Evolutionary conservation across 2,329 filamentous ascomycete species (phyloP).

Genomic region (Lizonia empirigonia): DNA sequence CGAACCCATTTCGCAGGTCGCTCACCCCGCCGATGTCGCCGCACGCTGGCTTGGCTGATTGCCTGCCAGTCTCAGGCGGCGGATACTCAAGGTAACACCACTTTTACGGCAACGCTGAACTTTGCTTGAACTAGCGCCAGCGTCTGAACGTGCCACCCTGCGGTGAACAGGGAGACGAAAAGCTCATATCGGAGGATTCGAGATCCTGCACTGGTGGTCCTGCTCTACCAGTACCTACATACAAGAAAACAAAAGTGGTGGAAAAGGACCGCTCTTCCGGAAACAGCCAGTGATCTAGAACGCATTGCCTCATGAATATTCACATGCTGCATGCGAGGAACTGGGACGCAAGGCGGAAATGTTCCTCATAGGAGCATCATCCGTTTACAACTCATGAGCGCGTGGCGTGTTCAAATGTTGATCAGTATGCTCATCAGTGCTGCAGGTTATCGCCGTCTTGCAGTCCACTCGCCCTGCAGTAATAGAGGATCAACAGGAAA

Average conservation of each 20-base stretch:
- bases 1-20: constrained; percentile 17
- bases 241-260: constrained; percentile 20
- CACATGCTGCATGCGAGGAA: constrained; percentile 14
- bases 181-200: constrained; percentile 9
- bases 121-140: constrained; percentile 18
- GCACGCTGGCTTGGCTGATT: constrained; percentile 21
- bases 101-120: constrained; percentile 2
- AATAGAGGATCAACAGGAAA: constrained; percentile 12
- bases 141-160: constrained; percentile 14
- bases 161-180: constrained; percentile 13
- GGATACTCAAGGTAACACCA: constrained; percentile 38
- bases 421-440: constrained; percentile 6
- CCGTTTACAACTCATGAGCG: constrained; percentile 15
- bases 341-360: constrained; percentile 15
- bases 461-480: neutral
- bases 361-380: constrained; percentile 8
- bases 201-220: constrained; percentile 23
- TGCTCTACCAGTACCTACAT: constrained; percentile 14
- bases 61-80: constrained; percentile 20
- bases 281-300: constrained; percentile 15
- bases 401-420: constrained; percentile 16
- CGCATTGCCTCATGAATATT: constrained; percentile 20
- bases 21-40: constrained; percentile 43
- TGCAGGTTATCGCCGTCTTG: constrained; percentile 6
- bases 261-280: constrained; percentile 18